Conservation (phyloP, 257 asterid species). For the Solanum chaucha region DNA sequence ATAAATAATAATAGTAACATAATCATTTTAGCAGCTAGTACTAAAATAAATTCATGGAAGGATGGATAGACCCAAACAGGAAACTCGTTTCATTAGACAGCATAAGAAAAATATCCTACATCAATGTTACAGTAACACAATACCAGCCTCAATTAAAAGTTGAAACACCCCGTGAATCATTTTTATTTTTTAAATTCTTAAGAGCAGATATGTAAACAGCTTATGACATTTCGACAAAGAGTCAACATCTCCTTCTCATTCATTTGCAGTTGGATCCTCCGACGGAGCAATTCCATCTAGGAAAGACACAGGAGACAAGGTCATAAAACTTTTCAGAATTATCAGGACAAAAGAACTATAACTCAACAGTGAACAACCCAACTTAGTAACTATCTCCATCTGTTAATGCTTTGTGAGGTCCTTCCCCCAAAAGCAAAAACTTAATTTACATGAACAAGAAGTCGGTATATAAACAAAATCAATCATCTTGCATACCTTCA, state of each 20-base stretch:
- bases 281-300: slow-evolving; percentile 50
- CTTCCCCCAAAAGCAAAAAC: neutral
- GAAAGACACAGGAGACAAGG: neutral
- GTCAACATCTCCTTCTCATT: slow-evolving; percentile 19
- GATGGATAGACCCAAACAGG: neutral
- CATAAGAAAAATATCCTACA: slow-evolving; percentile 15
- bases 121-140: slow-evolving; percentile 7
- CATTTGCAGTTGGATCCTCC: slow-evolving; percentile 43
- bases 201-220: neutral
- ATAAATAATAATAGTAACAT: neutral
- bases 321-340: neutral
- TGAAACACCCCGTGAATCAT: neutral
- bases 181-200: neutral
- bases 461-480: neutral
- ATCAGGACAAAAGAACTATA: neutral
- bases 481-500: slow-evolving; percentile 49
- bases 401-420: neutral
- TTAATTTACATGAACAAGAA: neutral
- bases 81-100: slow-evolving; percentile 13
- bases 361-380: neutral
- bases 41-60: neutral
- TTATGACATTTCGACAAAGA: neutral
- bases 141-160: neutral
- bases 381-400: neutral
- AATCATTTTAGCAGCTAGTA: neutral